Conservation (phyloP, 139 green algal species). For the Chlorella sp. region DNA sequence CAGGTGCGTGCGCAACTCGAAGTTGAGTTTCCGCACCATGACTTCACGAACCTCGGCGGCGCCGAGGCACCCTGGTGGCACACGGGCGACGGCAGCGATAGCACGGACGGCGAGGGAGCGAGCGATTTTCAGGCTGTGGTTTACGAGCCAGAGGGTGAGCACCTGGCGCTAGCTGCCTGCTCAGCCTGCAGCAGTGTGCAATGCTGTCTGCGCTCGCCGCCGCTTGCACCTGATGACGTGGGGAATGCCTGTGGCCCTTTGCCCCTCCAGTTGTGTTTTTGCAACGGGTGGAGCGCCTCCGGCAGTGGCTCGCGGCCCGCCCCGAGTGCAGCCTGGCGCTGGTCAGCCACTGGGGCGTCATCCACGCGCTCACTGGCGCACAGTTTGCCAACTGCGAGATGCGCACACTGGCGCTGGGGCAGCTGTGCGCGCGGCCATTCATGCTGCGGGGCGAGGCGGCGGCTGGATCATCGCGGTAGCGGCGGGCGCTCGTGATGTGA, state of each 20-base stretch:
- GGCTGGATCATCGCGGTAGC: no score
- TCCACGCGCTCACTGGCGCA: constrained; percentile 50
- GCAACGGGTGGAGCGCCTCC: constrained; percentile 39
- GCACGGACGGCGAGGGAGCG: neutral
- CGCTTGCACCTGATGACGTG: no score
- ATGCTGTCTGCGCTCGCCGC: neutral
- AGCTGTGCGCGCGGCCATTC: neutral
- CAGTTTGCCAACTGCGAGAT: constrained; percentile 51
- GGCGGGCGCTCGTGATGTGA: no score
- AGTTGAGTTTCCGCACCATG: constrained; percentile 27
- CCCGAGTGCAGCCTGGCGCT: constrained; percentile 57
- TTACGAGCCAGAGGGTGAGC: constrained; percentile 45
- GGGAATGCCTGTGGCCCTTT: no score
- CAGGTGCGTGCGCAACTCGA: no score
- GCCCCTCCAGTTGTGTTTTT: constrained; percentile 44
- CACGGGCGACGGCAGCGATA: constrained; percentile 4
- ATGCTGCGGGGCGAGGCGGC: no score
- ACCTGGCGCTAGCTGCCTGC: neutral
- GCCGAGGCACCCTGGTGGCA: constrained; percentile 42
- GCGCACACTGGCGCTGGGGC: neutral
- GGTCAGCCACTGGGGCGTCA: constrained; percentile 60
- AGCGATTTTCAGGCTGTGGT: constrained; percentile 1
- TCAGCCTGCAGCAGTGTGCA: neutral
- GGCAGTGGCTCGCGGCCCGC: constrained; percentile 40
- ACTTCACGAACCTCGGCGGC: constrained; percentile 23